Base-by-base conservation (phyloP, 148 eudicot species). In the Diospyros lotus region DNA sequence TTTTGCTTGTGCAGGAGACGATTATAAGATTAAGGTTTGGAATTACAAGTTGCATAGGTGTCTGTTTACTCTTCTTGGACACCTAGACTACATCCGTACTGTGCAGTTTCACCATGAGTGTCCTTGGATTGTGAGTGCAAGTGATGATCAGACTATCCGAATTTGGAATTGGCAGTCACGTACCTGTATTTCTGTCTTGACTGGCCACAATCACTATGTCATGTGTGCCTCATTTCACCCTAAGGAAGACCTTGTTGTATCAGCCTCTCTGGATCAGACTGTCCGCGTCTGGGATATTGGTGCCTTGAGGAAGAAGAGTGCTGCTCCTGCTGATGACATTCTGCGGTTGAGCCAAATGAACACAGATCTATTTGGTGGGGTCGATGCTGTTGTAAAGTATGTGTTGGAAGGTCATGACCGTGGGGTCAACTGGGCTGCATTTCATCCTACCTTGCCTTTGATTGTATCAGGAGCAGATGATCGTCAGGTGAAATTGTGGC, bases 111-210 rank as follows among this genome's bases (percentile, higher is more conserved):
- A 94, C 84, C 97, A 94, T 79, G 97, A 91, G 82, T 68, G 75
- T 76, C 98, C 97, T 11, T 94, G 98, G 98, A 94, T 94, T 60
- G 94, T 94, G 65, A 94, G 98, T 84, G 91, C 98, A 40, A 91
- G 98, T 85, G 97, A 94, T 86, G 98, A 94, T 72, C 97, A 94
- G 88, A 94, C 98, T 53, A 90, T 94, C 65, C 86, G 98, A 73
- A 84, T 94, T 60, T 94, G 98, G 98, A 94, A 94, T 74, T 94
- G 98, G 98, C 97, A 94, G 73, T 94, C 98, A 28, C 85, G 97
- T 6, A 87, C 95, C 3, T 94, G 98, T 80, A 86, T 94, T 41
- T 92, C 98, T 81, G 97, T 94, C 10, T 82, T 94, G 84, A 94
- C 97, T 0, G 98, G 98, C 42, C 98, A 93, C 80, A 91, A 93